These are phyloP conservation scores for Pseudogymnoascus sp. DNA, from an alignment of 2,329 filamentous ascomycete species.

Conservation along the genomic window DNA sequence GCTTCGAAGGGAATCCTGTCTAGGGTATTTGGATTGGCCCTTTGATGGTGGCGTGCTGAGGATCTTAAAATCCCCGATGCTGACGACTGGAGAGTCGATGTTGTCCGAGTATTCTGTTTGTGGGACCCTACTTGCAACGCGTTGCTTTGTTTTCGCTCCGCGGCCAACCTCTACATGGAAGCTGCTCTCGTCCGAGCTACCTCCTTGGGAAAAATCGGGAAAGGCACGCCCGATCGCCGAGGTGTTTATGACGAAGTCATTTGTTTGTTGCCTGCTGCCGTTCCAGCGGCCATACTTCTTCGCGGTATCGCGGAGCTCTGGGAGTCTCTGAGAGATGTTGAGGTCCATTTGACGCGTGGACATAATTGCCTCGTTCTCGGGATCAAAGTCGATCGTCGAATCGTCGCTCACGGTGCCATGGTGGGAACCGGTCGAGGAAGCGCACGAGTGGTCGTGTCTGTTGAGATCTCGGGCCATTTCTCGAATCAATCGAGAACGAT, in stretches of 20 bases:
- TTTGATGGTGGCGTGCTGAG: conserved; percentile 27
- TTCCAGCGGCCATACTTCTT: conserved; percentile 28
- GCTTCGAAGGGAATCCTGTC: conserved; percentile 8
- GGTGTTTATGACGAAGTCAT: conserved; percentile 31
- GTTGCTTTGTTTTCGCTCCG: conserved; percentile 26
- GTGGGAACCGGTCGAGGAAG: conserved; percentile 24
- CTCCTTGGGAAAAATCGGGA: conserved; percentile 39
- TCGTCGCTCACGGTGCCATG: conserved; percentile 25
- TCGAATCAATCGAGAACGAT: conserved; percentile 16
- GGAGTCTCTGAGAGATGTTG: conserved; percentile 18
- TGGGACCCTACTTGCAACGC: conserved; percentile 19
- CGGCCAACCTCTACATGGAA: conserved; percentile 46
- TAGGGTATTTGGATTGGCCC: conserved; percentile 1
- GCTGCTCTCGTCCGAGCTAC: conserved; percentile 37
- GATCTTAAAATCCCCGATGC: conserved; percentile 37
- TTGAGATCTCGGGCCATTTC: conserved; percentile 20
- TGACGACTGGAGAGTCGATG: conserved; percentile 34
- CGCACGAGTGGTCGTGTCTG: conserved; percentile 16
- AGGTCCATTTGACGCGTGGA: conserved; percentile 19
- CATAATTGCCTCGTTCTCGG: conserved; percentile 19
- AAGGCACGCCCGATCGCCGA: conserved; percentile 40
- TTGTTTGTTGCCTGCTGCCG: conserved; percentile 29
- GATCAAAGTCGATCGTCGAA: conserved; percentile 21
- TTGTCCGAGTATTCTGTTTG: conserved; percentile 42
- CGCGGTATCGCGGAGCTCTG: conserved; percentile 27